Evolutionary conservation across 2,329 filamentous ascomycete species (phyloP), one percentile per base, ranked within the genome.

Genomic region (Helotiales sp.): DNA sequence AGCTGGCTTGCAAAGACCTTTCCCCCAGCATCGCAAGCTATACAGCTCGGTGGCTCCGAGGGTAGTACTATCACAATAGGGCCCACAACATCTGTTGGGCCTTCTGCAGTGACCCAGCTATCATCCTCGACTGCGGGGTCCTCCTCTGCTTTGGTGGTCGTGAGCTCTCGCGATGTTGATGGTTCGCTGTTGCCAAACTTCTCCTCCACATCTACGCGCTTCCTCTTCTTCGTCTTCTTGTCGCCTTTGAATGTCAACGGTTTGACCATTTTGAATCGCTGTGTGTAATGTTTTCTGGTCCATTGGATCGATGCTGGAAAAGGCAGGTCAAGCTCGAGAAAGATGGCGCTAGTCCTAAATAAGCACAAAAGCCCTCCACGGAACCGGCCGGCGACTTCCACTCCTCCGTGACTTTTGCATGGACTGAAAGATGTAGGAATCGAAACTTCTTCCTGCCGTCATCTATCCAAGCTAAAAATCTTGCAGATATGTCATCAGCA

Each of bases 221-320:
- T 97, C 73, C 91, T 84, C 80, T 97, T 97, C 76, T 95, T 96
- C 59, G 84, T 77, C 77, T 95, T 95, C 76, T 96, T 97, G 77
- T 99, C 95, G 79, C 95, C 95, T 77, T 99, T 99, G 81, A 99
- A 99, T 49, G 86, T 81, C 58, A 99, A 83, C 48, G 93, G 87
- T 73, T 96, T 97, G 67, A 96, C 88, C 90, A 95, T 95, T 61
- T 63, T 75, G 66, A 70, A 31, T 17, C 22, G 38, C 19, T 24
- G 38, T 22, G 38, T 24, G 12, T 7, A 15, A 24, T 44, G 40
- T 44, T 44, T n/a, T 15, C 12, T 44, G 40, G 40, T 44, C 6
- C 22, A 22, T 24, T 44, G 40, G 8, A 25, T 17, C 4, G 19
- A 24, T 42, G 38, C 38, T 42, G 19, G 8, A 24, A 44, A 44